Percentiles rank a stretch among this genome's conserved stretches.
Evolutionary conservation across 2,329 filamentous ascomycete genomes (phyloP).

Genomic region (Ilyonectria destructans): DNA sequence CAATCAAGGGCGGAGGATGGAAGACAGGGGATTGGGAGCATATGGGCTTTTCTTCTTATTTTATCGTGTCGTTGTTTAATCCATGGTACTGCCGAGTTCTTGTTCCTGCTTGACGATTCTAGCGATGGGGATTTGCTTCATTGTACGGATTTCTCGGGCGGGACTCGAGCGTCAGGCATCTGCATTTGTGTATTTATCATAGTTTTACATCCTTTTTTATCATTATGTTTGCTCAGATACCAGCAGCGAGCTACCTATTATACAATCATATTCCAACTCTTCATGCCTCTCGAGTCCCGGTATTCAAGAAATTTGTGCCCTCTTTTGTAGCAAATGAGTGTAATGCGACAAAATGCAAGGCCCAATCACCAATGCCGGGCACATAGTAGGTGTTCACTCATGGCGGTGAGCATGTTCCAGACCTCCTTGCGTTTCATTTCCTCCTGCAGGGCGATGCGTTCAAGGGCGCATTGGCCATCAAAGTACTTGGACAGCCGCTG

Average conservation of each 20-base stretch:
- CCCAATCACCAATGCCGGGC: conserved; percentile 77
- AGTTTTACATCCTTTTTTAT: conserved; percentile 49
- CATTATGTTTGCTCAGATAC: conserved; percentile 47
- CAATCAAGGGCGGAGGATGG: conserved; percentile 26
- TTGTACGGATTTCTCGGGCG: conserved; percentile 32
- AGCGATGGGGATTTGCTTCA: conserved; percentile 33
- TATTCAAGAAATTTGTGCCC: background rate
- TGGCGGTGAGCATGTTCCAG: conserved; percentile 76
- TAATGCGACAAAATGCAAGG: background rate
- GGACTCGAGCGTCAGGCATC: conserved; percentile 33
- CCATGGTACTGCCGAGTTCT: conserved; percentile 21
- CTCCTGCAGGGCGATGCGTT: conserved; percentile 89
- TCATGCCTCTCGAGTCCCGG: conserved; percentile 8
- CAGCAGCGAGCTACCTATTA: conserved; percentile 45
- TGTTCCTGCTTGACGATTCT: conserved; percentile 20
- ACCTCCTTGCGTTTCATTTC: conserved; percentile 89
- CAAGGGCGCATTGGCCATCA: conserved; percentile 87
- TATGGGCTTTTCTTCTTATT: conserved; percentile 10
- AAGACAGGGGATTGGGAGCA: conserved; percentile 30
- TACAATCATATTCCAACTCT: conserved; percentile 37
- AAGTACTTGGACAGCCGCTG: conserved; percentile 86
- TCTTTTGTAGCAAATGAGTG: background rate
- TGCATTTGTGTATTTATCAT: conserved; percentile 49
- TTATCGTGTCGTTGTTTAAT: conserved; percentile 29
- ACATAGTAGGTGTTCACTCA: conserved; percentile 78